Evolutionary conservation across 2,329 filamentous ascomycete genomes (phyloP), one percentile per base, ranked within the genome.

Genomic region (Trichophaea hybrida): DNA sequence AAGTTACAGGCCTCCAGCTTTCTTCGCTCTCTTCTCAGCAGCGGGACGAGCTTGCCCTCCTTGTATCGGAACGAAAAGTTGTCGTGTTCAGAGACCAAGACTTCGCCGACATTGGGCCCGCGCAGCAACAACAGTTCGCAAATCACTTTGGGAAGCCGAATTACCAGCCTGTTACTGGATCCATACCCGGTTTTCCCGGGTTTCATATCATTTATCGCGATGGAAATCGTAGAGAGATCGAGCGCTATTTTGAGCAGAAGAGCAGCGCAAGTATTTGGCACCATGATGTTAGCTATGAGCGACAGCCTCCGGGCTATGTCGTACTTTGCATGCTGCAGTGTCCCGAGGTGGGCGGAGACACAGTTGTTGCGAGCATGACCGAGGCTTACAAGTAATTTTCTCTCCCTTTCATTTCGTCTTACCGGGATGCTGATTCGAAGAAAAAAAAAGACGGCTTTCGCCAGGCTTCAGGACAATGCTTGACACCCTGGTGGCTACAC

Each of bases 321-420:
- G 94, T 95, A 73, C 73, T 95, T 38, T 94, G 94, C 70, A 77
- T 89, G 54, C 78, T 96, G n/a, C 88, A 95, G 69, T 83, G 80
- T 49, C 89, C 89, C 1, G 55, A 49, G 13, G 76, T 80, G 43
- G 89, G 89, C 38, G 90, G 89, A 52, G 89, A 95, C 70, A 95
- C 89, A 0, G 74, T 94, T 2, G 95, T 94, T 68, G 81, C 78
- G 50, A 85, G 94, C 70, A 81, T 85, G 66, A 88, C 77, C 0
- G 84, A 86, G 71, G 89, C 90, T 0, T 96, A 95, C 71, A 80
- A 82, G 62, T 75, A 76, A 64, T 74, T 76, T 69, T 48, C 75
- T 48, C 75, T 74, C 34, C 71, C 75, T 55, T 74, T 74, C 76
- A 70, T 69, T 74, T 71, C 52, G 51, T 33, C 37, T 33, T 50